Evolutionary conservation across 1,139 yeast species (phyloP).

Genomic region (Candida sanyaensis): DNA sequence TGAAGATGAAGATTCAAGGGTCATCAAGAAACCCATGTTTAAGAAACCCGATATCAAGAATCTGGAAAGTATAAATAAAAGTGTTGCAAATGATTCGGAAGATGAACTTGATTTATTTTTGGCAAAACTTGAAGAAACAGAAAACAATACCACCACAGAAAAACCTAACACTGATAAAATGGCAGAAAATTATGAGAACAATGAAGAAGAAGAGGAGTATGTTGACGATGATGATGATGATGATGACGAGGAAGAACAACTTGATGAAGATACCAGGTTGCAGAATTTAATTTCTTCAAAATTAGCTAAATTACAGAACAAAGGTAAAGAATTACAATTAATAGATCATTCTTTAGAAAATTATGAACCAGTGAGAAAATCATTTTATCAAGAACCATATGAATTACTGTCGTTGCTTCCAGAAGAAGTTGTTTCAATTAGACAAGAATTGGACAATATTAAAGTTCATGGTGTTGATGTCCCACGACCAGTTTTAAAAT

Average conservation of each 20-base stretch:
- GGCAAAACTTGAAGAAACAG: constrained; percentile 7
- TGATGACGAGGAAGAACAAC: constrained; percentile 19
- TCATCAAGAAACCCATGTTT: constrained; percentile 21
- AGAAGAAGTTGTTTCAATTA: constrained; percentile 55
- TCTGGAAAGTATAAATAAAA: not conserved
- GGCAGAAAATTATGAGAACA: too few relatives aligned
- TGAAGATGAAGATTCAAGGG: constrained; percentile 24
- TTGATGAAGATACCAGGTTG: constrained; percentile 23
- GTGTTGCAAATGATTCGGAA: constrained; percentile 15
- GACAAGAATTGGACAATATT: constrained; percentile 63
- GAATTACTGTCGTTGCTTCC: constrained; percentile 47
- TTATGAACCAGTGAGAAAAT: constrained; percentile 58
- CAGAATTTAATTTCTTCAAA: constrained; percentile 26
- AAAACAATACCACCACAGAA: not conserved
- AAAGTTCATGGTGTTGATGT: constrained; percentile 56
- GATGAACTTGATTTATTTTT: constrained; percentile 26
- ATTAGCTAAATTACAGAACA: constrained; percentile 34
- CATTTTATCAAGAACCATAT: constrained; percentile 67
- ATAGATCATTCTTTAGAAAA: constrained; percentile 49
- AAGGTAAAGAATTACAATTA: constrained; percentile 33
- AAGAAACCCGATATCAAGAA: constrained; percentile 23
- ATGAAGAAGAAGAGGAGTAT: constrained; percentile 9
- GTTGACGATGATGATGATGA: constrained; percentile 8
- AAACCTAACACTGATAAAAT: too few relatives aligned
- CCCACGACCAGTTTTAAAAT: constrained; percentile 69